phyloP scores from a whole-genome alignment of 2,329 filamentous ascomycete species.

The Botrytis tulipae region DNA sequence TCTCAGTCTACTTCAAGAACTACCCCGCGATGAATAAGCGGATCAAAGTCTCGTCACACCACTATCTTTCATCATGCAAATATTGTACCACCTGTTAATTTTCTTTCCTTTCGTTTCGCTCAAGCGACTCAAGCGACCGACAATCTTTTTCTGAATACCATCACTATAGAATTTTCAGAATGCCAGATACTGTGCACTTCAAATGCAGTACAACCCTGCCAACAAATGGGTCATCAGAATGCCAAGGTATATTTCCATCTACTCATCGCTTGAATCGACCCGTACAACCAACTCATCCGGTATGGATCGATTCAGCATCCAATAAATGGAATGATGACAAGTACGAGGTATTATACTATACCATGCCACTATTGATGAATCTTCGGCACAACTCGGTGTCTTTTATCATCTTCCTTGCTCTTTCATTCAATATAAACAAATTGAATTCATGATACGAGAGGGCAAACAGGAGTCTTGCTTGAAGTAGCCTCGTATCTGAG shows the following conservation, averaged over 20 bases:
- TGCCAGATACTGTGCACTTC: not conserved
- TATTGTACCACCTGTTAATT: not conserved
- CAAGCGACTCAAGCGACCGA: not conserved
- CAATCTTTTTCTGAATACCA: not conserved
- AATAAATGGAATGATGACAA: not conserved
- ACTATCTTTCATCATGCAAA: not conserved
- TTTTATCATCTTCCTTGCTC: not conserved
- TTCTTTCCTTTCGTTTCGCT: not conserved
- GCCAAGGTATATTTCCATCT: not conserved
- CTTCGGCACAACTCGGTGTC: not conserved
- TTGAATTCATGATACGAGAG: not conserved
- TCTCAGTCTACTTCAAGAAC: not conserved
- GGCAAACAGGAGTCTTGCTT: not conserved
- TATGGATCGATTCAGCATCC: not conserved
- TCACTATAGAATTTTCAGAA: not conserved
- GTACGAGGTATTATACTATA: not conserved
- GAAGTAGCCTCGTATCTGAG: not conserved
- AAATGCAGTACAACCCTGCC: constrained; percentile 10
- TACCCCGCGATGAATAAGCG: constrained; percentile 6
- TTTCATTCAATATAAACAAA: not conserved
- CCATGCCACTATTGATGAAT: constrained; percentile 13
- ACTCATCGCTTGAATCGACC: not conserved
- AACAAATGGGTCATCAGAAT: not conserved
- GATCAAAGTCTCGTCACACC: not conserved
- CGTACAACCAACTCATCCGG: not conserved